These are phyloP conservation scores for Melocanna baccifera DNA, from an alignment of 176 grass and related monocot species.

Conservation along the genomic window DNA sequence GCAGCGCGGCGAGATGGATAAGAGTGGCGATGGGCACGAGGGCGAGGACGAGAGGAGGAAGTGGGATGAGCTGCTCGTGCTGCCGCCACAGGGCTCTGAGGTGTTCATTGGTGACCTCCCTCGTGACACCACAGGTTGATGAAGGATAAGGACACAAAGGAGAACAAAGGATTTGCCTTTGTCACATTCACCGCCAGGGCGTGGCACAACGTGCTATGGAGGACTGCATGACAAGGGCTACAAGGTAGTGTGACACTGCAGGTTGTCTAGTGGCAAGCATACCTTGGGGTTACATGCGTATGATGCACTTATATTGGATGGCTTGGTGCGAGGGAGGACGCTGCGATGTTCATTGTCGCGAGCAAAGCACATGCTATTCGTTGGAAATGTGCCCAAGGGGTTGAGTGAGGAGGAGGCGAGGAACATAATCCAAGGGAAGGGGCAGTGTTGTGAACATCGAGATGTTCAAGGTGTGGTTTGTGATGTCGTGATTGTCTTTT, in stretches of 20 bases:
- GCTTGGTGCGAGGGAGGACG: slow-evolving; percentile 65
- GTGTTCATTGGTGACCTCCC: slow-evolving; percentile 89
- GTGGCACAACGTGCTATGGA: slow-evolving; percentile 64
- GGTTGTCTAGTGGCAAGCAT: neutral
- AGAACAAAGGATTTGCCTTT: slow-evolving; percentile 94
- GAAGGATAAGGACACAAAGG: slow-evolving; percentile 87
- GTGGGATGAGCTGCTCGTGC: slow-evolving; percentile 66
- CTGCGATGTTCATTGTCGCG: slow-evolving; percentile 86
- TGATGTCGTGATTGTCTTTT: neutral
- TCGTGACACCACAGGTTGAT: slow-evolving; percentile 66
- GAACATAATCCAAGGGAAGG: slow-evolving; percentile 68
- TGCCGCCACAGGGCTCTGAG: slow-evolving; percentile 83
- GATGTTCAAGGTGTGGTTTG: slow-evolving; percentile 75
- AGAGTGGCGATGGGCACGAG: slow-evolving; percentile 26
- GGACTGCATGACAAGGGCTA: slow-evolving; percentile 79
- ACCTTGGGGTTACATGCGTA: neutral
- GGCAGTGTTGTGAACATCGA: slow-evolving; percentile 85
- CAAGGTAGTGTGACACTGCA: slow-evolving; percentile 48
- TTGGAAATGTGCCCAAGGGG: slow-evolving; percentile 94
- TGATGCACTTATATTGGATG: neutral
- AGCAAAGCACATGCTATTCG: slow-evolving; percentile 84
- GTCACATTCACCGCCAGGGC: slow-evolving; percentile 57
- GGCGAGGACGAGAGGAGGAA: slow-evolving; percentile 76
- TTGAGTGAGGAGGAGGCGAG: slow-evolving; percentile 82
- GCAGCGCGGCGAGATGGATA: slow-evolving; percentile 37